Conservation (phyloP, 768 basidiomycete genomes). For the Boletus rufocinnamomeus region DNA sequence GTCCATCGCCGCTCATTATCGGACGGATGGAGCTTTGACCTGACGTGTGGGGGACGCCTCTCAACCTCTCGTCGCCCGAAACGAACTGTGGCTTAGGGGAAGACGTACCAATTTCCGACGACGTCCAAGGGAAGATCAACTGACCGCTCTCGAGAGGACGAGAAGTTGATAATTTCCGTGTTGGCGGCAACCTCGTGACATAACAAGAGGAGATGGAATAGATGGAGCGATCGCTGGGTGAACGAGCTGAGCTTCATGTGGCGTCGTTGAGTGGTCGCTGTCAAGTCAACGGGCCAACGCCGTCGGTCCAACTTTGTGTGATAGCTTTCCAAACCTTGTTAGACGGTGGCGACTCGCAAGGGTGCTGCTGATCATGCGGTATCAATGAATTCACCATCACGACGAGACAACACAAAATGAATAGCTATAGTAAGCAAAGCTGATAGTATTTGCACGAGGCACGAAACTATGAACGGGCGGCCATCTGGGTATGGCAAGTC, state of each 20-base stretch:
- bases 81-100: slow-evolving; percentile 12
- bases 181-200: slow-evolving; percentile 45
- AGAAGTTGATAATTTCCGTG: slow-evolving; percentile 68
- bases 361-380: slow-evolving; percentile 15
- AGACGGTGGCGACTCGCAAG: not conserved
- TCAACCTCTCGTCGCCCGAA: slow-evolving; percentile 7
- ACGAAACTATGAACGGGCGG: slow-evolving; percentile 22
- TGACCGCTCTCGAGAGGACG: slow-evolving; percentile 28
- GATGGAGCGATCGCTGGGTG: slow-evolving; percentile 16
- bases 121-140: slow-evolving; percentile 20
- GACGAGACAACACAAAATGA: slow-evolving; percentile 15
- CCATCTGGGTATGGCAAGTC: slow-evolving; percentile 16
- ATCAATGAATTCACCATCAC: slow-evolving; percentile 22
- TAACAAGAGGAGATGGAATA: slow-evolving; percentile 17
- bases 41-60: slow-evolving; percentile 20
- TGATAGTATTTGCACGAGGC: slow-evolving; percentile 19
- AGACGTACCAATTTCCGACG: slow-evolving; percentile 34
- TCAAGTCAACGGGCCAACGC: slow-evolving; percentile 20
- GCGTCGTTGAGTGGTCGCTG: slow-evolving; percentile 10
- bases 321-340: not conserved
- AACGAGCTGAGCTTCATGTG: slow-evolving; percentile 21
- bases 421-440: slow-evolving; percentile 1
- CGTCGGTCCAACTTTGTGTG: not conserved
- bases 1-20: slow-evolving; percentile 39
- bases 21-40: slow-evolving; percentile 42